Conservation (phyloP, 2,329 filamentous ascomycete genomes). For the Pseudogymnoascus sp. region DNA sequence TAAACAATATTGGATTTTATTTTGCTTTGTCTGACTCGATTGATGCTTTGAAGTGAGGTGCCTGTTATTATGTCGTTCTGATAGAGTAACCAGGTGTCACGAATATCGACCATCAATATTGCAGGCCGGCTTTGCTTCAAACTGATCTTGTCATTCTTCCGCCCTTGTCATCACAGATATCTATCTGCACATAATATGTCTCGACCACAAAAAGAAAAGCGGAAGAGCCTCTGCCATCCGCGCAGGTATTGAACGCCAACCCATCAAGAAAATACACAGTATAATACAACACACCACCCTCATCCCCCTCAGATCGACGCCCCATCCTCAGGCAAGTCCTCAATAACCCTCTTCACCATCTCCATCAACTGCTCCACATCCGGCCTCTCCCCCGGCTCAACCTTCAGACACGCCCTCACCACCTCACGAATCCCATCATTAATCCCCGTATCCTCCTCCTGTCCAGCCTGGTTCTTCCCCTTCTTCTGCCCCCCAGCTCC, state of each 20-base stretch:
- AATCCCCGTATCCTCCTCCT: slow-evolving; percentile 43
- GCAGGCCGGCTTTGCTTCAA: not conserved
- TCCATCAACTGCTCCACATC: slow-evolving; percentile 77
- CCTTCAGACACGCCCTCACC: slow-evolving; percentile 74
- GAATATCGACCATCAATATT: not conserved
- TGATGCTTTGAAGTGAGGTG: not conserved
- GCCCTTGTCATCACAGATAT: not conserved
- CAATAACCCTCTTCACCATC: slow-evolving; percentile 68
- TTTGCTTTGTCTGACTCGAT: not conserved
- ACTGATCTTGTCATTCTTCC: not conserved
- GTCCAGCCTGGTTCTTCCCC: slow-evolving; percentile 27
- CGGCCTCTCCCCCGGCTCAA: slow-evolving; percentile 82
- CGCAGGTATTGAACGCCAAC: not conserved
- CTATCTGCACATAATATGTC: not conserved
- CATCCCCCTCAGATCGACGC: slow-evolving; percentile 10
- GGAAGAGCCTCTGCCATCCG: not conserved
- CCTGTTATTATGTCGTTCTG: not conserved
- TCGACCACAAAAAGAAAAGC: not conserved
- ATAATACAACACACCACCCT: not conserved
- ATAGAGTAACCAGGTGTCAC: not conserved
- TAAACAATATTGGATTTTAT: not conserved
- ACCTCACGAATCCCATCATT: slow-evolving; percentile 80
- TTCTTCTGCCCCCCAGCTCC: slow-evolving; percentile 46
- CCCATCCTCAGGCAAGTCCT: slow-evolving; percentile 56
- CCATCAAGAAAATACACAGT: slow-evolving; percentile 8